These are phyloP conservation scores for Hemisphaericaspora lyxosophila DNA, from an alignment of 1,139 yeast genomes.

Conservation along the genomic window DNA sequence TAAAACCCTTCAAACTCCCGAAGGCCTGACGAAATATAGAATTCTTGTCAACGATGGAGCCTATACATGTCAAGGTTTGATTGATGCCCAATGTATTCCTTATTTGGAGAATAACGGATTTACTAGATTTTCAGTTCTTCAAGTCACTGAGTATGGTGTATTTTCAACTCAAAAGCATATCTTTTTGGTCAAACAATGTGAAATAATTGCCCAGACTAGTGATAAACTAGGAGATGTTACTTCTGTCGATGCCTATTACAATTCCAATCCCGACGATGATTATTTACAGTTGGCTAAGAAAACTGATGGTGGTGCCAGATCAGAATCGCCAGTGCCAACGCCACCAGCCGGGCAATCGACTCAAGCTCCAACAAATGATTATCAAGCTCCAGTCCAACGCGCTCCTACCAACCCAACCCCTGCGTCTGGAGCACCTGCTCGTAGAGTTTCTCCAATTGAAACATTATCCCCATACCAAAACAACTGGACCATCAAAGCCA, in stretches of 20 bases:
- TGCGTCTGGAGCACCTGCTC: conserved; percentile 14
- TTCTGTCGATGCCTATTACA: conserved; percentile 53
- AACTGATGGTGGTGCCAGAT: conserved; percentile 9
- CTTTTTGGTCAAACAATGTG: conserved; percentile 52
- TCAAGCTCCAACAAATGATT: conserved; percentile 13
- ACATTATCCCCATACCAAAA: conserved; percentile 88
- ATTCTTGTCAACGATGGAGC: conserved; percentile 65
- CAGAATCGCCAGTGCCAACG: conserved; percentile 18
- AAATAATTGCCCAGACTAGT: conserved; percentile 42
- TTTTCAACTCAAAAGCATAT: conserved; percentile 54
- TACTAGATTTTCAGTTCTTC: conserved; percentile 32
- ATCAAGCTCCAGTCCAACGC: conserved; percentile 6
- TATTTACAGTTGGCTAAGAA: conserved; percentile 23
- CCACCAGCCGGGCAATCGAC: conserved; percentile 9
- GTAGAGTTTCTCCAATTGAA: conserved; percentile 70
- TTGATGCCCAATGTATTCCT: conserved; percentile 58
- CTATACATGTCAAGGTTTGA: conserved; percentile 61
- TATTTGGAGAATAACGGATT: conserved; percentile 50
- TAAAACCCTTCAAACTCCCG: conserved; percentile 38
- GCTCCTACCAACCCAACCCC: conserved; percentile 10
- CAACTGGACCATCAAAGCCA: conserved; percentile 89
- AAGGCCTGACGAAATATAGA: conserved; percentile 50
- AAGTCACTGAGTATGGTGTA: conserved; percentile 44
- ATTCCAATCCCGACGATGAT: conserved; percentile 56
- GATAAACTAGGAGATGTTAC: conserved; percentile 31